Conservation (phyloP, 2,329 filamentous ascomycete species). For the Alternaria brassicicola region DNA sequence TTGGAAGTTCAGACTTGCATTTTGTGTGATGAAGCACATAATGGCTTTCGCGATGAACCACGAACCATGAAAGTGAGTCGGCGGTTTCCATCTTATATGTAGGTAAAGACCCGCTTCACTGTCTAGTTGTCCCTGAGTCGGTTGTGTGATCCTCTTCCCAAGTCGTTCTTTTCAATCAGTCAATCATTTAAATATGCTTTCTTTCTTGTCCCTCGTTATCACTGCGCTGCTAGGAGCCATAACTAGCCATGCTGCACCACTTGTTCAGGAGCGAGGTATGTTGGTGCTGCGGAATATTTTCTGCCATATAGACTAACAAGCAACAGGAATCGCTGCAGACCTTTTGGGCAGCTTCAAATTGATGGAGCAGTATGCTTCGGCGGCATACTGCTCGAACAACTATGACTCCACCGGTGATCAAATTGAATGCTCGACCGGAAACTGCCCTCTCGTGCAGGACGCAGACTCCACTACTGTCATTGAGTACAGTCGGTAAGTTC, state of each 20-base stretch:
- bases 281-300: no score
- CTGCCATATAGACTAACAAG: not conserved
- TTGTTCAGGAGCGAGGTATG: constrained; percentile 25
- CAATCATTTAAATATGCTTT: constrained; percentile 20
- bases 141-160: not conserved
- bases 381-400: constrained; percentile 60
- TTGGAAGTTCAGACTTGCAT: constrained; percentile 13
- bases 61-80: not conserved
- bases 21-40: constrained; percentile 12
- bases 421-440: constrained; percentile 54
- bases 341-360: constrained; percentile 35
- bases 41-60: constrained; percentile 5
- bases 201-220: constrained; percentile 20
- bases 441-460: constrained; percentile 57
- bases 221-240: constrained; percentile 14
- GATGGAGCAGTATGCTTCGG: constrained; percentile 57
- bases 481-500: constrained; percentile 49
- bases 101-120: not conserved
- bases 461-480: constrained; percentile 52
- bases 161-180: constrained; percentile 5
- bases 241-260: constrained; percentile 26
- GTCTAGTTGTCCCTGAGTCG: not conserved
- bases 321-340: constrained; percentile 22
- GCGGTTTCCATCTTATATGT: constrained; percentile 1
- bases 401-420: constrained; percentile 50